Conservation (phyloP, 2,329 filamentous ascomycete genomes). For the Sphaerulina populicola region DNA sequence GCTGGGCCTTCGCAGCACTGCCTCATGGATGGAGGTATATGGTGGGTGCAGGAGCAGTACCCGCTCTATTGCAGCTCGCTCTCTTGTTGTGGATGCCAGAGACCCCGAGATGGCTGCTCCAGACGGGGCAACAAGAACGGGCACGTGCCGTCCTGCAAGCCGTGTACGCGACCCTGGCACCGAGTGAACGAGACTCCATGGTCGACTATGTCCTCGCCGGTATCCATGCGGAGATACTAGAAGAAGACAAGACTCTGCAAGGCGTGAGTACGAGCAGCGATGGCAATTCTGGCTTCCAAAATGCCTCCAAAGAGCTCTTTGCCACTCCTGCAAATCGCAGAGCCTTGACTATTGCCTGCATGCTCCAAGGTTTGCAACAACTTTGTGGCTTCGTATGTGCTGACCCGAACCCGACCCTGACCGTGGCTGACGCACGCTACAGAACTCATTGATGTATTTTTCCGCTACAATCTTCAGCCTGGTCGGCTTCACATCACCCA, state of each 20-base stretch:
- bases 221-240: conserved; percentile 61
- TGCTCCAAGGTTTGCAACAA: conserved; percentile 81
- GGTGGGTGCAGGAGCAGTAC: conserved; percentile 74
- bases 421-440: neutral
- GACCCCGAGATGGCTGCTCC: conserved; percentile 79
- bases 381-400: conserved; percentile 25
- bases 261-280: conserved; percentile 4
- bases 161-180: conserved; percentile 14
- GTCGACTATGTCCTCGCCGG: conserved; percentile 56
- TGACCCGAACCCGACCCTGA: neutral
- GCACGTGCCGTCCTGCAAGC: conserved; percentile 55
- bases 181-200: conserved; percentile 35
- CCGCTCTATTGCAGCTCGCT: conserved; percentile 61
- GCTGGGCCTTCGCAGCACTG: conserved; percentile 60
- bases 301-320: conserved; percentile 33
- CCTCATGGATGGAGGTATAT: conserved; percentile 76
- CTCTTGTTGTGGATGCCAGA: conserved; percentile 71
- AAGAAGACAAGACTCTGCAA: conserved; percentile 18
- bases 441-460: conserved; percentile 43
- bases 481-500: conserved; percentile 40
- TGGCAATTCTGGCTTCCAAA: conserved; percentile 5
- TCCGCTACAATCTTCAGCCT: conserved; percentile 42
- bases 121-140: conserved; percentile 52
- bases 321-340: conserved; percentile 51
- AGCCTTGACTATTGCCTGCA: conserved; percentile 74